Evolutionary conservation across 805 yeast species (phyloP), one percentile per base, ranked within the genome.

Genomic region (Jamesozyma hellenica): DNA sequence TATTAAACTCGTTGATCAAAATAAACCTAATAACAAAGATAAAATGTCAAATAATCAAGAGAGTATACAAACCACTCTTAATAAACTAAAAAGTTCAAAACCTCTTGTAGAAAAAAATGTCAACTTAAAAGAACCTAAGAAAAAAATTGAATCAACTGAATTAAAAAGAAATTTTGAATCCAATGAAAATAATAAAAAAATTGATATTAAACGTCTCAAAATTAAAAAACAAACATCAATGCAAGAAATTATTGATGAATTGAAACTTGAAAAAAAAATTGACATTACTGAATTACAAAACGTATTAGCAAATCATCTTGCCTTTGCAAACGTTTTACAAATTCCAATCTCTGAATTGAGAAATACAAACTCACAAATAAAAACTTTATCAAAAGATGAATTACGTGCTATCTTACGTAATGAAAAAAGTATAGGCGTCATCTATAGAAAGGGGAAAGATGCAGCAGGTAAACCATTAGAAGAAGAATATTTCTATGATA

Each of bases 391-490:
- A 5, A 65, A 66, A 37, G 54, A 60, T 23, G 75, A 74, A 51
- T 48, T 74, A 19, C 66, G 76, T 44, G 68, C 71, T 17, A 46
- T 74, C 3, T 52, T 73, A 27, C 59, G 61, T 12, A 63, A 70
- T 31, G 58, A 64, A 32, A 50, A 59, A 4, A 42, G 42, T 15
- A 71, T 90, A 42, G 97, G 97, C 14, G 82, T 83, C 11, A 88
- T 92, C 44, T 74, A 75, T 52, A 80, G 97, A 61, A 70, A 72
- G 44, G 96, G 96, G 35, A 88, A 87, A 58, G 97, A 92, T 61
- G 96, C 97, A 4, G 94, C 96, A 2, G 98, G 97, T 13, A 86
- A 87, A 60, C 87, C 84, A 4, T 68, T 92, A 44, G 96, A 90
- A 48, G 95, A 86, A 58, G 96, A 90, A 58, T 92, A 86, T 56